Evolutionary conservation across 768 basidiomycete genomes (phyloP), one percentile per base, ranked within the genome.

Genomic region (Jaapia argillacea): DNA sequence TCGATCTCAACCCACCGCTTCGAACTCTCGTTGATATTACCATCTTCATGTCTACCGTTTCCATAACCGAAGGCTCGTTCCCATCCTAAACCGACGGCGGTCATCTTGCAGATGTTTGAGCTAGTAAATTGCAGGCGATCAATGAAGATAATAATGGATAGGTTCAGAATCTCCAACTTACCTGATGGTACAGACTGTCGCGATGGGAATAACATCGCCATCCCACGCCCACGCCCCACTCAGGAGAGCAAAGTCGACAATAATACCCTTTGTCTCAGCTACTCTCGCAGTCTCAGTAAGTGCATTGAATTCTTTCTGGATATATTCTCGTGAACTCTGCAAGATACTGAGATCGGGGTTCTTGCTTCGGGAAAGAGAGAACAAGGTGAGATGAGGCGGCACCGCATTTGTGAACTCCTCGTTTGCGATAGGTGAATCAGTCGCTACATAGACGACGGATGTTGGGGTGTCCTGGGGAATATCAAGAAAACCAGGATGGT

Each of bases 1-100:
- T 85, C 82, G n/a, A 83, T 64, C 38, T 85, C 82, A 2, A 81
- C 60, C 82, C 82, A 84, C 10, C 69, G 63, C 52, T 69, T 70
- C 20, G 52, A 51, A 16, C 61, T 54, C 21, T 69, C 52, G 48
- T 79, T 74, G 13, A 75, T 61, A 18, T 60, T 46, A 12, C 77
- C 59, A 61, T 61, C 2, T 58, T 21, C 38, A 58, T 43, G 23
- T 58, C 54, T 10, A 16, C 48, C 55, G 48, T 69, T 65, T 10
- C 74, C 67, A 16, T 65, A 55, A 1, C 79, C 80, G 51, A 84
- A 83, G 0, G 81, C 75, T 21, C 64, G 62, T 14, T 73, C 67
- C 79, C 81, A 85, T 4, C 77, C 80, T 24, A 83, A 55, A 6
- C 72, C 79, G 24, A 81, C 61, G 6, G 79, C 79, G 24, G 76